These are phyloP conservation scores for Pleurozium schreberi DNA, from an alignment of 225 moss, liverwort and hornwort species.

Conservation along the genomic window DNA sequence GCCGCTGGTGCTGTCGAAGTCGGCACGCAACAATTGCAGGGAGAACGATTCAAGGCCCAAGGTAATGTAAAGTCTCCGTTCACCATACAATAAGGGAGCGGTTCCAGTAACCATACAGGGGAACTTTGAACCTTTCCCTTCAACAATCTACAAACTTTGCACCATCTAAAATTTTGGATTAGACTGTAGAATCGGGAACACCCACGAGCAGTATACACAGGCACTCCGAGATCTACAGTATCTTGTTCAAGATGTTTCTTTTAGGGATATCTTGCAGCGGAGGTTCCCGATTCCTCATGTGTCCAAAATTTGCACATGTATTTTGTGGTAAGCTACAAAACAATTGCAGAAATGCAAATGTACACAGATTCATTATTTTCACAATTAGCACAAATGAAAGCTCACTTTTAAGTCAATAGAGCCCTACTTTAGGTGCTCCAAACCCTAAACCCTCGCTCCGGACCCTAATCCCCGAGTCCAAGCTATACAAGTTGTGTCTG, in stretches of 20 bases:
- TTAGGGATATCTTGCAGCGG: background rate
- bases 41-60: constrained; percentile 35
- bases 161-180: background rate
- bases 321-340: background rate
- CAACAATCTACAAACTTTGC: background rate
- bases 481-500: background rate
- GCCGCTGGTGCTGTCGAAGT: constrained; percentile 75
- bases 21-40: constrained; percentile 50
- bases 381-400: background rate
- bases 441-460: background rate
- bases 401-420: background rate
- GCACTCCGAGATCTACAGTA: background rate
- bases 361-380: background rate
- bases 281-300: background rate
- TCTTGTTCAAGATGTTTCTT: background rate
- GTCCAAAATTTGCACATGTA: background rate
- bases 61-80: background rate
- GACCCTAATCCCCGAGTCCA: background rate
- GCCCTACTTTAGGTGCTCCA: background rate
- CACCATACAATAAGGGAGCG: background rate
- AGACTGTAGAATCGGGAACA: background rate
- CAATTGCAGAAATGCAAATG: background rate
- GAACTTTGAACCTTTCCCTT: background rate
- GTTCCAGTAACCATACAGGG: background rate
- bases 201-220: background rate